phyloP scores from a whole-genome alignment of 768 basidiomycete genomes.

The Leccinum broughii region DNA sequence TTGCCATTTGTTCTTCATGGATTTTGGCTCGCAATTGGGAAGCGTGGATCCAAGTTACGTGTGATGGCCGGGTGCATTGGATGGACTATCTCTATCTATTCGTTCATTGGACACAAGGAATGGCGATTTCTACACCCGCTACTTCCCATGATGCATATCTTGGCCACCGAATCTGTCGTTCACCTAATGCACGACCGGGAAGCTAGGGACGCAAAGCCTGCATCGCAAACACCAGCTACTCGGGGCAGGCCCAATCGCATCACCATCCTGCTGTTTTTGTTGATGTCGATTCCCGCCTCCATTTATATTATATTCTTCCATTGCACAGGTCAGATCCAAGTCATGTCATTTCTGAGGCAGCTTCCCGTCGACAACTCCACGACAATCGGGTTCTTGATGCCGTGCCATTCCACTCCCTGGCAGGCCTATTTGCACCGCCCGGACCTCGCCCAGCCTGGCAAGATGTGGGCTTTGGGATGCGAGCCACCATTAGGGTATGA shows the following conservation, averaged over 20 bases:
- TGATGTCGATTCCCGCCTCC: slow-evolving; percentile 60
- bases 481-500: slow-evolving; percentile 88
- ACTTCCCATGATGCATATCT: slow-evolving; percentile 77
- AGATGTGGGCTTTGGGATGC: slow-evolving; percentile 85
- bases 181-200: slow-evolving; percentile 37
- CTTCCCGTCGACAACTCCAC: slow-evolving; percentile 53
- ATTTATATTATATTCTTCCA: slow-evolving; percentile 76
- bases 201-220: not conserved
- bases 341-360: slow-evolving; percentile 65
- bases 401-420: slow-evolving; percentile 96
- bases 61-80: slow-evolving; percentile 50
- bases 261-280: slow-evolving; percentile 41
- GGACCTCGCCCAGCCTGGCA: slow-evolving; percentile 53
- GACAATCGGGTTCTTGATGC: slow-evolving; percentile 83
- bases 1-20: slow-evolving; percentile 76
- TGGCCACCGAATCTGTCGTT: slow-evolving; percentile 72
- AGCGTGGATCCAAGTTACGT: slow-evolving; percentile 30
- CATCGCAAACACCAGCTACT: not conserved
- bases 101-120: slow-evolving; percentile 90
- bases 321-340: slow-evolving; percentile 74
- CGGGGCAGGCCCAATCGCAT: slow-evolving; percentile 28
- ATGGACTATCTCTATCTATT: slow-evolving; percentile 73
- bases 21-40: slow-evolving; percentile 38
- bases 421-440: slow-evolving; percentile 81
- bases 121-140: slow-evolving; percentile 96